Evolutionary conservation across 768 basidiomycete species (phyloP), one percentile per base, ranked within the genome.

Genomic region (Exsudoporus frostii): DNA sequence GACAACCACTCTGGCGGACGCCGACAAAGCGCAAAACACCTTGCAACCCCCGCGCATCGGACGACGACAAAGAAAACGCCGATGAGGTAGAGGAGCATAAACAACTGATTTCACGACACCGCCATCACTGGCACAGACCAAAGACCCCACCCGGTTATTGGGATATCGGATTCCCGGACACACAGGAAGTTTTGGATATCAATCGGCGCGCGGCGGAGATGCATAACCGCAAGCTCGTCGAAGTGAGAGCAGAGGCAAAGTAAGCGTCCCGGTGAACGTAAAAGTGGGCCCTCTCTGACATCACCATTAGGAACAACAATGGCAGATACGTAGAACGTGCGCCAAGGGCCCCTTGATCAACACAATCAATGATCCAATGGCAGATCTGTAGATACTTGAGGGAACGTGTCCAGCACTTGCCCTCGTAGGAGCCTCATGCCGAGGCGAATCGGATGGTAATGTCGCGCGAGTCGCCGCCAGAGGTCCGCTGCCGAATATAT

Each of bases 131-230:
- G 89, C 76, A 76, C 27, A 77, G 82, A 42, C 77, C 84, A 1
- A 79, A 76, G 45, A 93, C 91, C 2, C 94, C 94, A 11, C 92
- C 91, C 1, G 84, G 83, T 15, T 96, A 90, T 70, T 95, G 92
- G 90, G 77, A 86, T 51, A 93, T 95, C 52, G 92, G 88, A 1
- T 95, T 98, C 65, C 94, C 94, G 1, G 76, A 77, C 58, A 94
- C 93, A 4, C 93, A 95, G 67, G 83, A 91, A 64, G 85, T 83
- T 15, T 78, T 75, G 42, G 78, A 78, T 49, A 93, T 96, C 61
- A 96, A 96, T 67, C 71, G 74, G 54, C 73, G 73, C 52, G 94
- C 93, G 9, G 78, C 76, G 51, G 79, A 81, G 63, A 90, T 93
- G 81, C 84, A 89, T 57, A 71, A 70, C 60, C 74, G 77, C 67